Percentiles rank a stretch among this genome's conserved stretches.
These are phyloP conservation scores for Papiliotrema laurentii DNA, from an alignment of 1,284 basidiomycete species.

Conservation along the genomic window DNA sequence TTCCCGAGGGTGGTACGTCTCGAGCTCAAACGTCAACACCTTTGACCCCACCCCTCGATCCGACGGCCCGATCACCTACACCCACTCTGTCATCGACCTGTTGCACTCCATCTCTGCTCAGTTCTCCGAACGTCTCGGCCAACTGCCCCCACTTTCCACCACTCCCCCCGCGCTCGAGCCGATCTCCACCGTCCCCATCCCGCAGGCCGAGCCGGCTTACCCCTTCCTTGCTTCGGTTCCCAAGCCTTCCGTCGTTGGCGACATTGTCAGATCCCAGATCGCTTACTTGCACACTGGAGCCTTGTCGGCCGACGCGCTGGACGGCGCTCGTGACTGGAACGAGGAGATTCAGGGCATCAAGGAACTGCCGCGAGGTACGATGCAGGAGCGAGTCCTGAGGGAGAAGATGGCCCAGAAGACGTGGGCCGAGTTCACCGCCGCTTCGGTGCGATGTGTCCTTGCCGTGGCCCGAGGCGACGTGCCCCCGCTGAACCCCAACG, in stretches of 20 bases:
- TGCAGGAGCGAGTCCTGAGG: constrained; percentile 54
- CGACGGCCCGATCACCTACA: constrained; percentile 28
- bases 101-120: constrained; percentile 50
- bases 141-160: constrained; percentile 35
- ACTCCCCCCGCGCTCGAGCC: constrained; percentile 39
- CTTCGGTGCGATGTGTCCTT: constrained; percentile 53
- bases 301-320: constrained; percentile 51
- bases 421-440: constrained; percentile 54
- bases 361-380: constrained; percentile 52
- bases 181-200: constrained; percentile 51
- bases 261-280: constrained; percentile 54
- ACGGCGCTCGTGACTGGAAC: constrained; percentile 57
- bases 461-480: constrained; percentile 53
- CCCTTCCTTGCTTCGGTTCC: constrained; percentile 52
- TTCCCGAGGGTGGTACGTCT: constrained; percentile 55
- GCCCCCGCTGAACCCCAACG: constrained; percentile 56
- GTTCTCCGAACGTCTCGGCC: constrained; percentile 46
- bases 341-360: constrained; percentile 57
- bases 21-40: constrained; percentile 48
- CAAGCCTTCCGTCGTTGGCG: constrained; percentile 46
- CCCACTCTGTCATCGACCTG: constrained; percentile 54
- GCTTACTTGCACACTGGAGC: constrained; percentile 56
- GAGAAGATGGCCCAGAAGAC: constrained; percentile 55
- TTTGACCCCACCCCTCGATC: constrained; percentile 50
- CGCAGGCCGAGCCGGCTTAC: constrained; percentile 53